A percentile compares a stretch with the other conserved stretches of the same genome.
phyloP scores from a whole-genome alignment of 257 asterid genomes.

The Plectranthus barbatus region DNA sequence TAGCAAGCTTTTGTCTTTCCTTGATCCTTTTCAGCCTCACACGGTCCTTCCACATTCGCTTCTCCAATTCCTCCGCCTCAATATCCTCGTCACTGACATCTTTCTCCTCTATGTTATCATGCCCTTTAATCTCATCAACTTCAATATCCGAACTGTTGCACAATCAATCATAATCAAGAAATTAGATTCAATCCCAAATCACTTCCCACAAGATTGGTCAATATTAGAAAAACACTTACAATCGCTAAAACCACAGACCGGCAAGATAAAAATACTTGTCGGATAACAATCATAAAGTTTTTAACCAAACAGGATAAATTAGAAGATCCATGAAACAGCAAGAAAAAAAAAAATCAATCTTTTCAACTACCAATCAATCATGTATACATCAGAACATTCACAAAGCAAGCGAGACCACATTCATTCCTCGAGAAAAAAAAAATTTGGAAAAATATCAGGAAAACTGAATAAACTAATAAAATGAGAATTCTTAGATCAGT shows the following conservation, averaged over 20 bases:
- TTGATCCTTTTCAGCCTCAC: constrained; percentile 63
- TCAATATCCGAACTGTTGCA: constrained; percentile 60
- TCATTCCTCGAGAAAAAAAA: background rate
- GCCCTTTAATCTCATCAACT: constrained; percentile 39
- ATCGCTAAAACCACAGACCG: background rate
- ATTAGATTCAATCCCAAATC: background rate
- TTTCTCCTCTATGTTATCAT: constrained; percentile 43
- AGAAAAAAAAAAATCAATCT: background rate
- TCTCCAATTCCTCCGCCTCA: constrained; percentile 51
- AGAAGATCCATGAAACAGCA: too few species aligned
- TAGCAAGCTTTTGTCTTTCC: constrained; percentile 48
- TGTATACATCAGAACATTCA: background rate
- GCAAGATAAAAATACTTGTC: background rate
- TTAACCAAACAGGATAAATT: too few species aligned
- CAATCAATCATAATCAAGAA: background rate
- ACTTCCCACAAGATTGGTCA: background rate
- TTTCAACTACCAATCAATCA: background rate
- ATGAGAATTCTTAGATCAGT: background rate
- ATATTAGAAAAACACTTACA: background rate
- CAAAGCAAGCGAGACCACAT: background rate
- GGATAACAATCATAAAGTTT: too few species aligned
- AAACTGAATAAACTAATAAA: background rate
- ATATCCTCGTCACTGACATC: constrained; percentile 78
- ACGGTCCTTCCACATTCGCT: constrained; percentile 67
- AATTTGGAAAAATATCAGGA: background rate